A percentile compares a stretch with the other conserved stretches of the same genome.
phyloP scores from a whole-genome alignment of 257 asterid species.

The Solanum rostratum region DNA sequence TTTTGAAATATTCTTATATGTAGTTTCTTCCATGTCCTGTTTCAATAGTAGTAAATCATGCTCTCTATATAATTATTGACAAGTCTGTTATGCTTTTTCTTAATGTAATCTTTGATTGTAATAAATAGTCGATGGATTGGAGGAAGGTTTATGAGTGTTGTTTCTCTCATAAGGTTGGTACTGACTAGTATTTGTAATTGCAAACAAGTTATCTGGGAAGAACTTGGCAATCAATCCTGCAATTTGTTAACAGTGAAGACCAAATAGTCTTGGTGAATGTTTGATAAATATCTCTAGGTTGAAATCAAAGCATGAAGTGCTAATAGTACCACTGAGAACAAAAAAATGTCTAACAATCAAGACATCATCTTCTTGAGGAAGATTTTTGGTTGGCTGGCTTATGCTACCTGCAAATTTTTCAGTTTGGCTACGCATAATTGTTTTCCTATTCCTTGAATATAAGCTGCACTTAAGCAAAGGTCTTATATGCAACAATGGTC shows the following conservation, averaged over 20 bases:
- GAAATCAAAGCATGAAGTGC: not conserved
- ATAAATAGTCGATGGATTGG: not conserved
- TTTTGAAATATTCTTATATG: not conserved
- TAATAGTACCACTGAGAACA: not conserved
- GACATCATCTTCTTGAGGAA: not conserved
- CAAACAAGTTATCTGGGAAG: not conserved
- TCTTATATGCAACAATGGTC: not conserved
- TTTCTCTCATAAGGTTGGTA: not conserved
- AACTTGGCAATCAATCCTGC: not conserved
- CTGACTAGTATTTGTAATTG: not conserved
- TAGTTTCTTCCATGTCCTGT: not conserved
- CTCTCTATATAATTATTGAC: not conserved
- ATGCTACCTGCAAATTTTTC: not conserved
- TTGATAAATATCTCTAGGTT: not conserved
- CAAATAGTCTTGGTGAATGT: not conserved
- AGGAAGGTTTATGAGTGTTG: not conserved
- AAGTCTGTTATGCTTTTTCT: not conserved
- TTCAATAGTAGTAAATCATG: not conserved
- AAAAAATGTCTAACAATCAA: not conserved
- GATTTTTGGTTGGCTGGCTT: not conserved
- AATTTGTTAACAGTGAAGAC: not conserved
- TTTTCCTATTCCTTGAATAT: not conserved
- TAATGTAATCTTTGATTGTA: not conserved
- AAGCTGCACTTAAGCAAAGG: not conserved
- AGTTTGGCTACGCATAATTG: not conserved